Conservation (phyloP, 2,329 filamentous ascomycete genomes). For the Colletotrichum caudatum region DNA sequence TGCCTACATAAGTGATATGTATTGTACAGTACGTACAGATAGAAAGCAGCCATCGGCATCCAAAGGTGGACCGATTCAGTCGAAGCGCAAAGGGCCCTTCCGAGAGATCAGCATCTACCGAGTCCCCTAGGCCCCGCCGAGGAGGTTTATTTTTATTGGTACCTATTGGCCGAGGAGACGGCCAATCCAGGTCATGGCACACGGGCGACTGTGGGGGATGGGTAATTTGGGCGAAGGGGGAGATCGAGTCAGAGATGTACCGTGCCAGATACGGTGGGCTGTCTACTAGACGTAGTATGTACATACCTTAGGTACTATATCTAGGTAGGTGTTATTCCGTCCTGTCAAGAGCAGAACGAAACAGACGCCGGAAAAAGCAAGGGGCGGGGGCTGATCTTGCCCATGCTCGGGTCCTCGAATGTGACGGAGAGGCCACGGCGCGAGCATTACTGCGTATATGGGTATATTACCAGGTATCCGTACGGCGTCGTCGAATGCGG, state of each 20-base stretch:
- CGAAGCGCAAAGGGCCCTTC: conserved; percentile 24
- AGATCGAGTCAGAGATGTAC: background rate
- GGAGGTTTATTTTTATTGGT: conserved; percentile 38
- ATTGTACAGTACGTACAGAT: too few relatives aligned
- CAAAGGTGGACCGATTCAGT: conserved; percentile 31
- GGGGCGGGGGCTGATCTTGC: conserved; percentile 7
- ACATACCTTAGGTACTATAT: too few relatives aligned
- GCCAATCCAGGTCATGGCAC: conserved; percentile 24
- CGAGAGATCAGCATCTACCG: conserved; percentile 38
- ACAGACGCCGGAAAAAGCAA: conserved; percentile 4
- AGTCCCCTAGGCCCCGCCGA: conserved; percentile 28
- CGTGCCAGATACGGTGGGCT: background rate
- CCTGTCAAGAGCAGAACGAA: background rate
- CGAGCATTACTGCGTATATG: background rate
- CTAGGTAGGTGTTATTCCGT: too few relatives aligned
- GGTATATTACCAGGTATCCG: too few relatives aligned
- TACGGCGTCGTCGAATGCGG: conserved; percentile 11
- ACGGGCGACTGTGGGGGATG: conserved; percentile 30
- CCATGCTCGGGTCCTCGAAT: conserved; percentile 3
- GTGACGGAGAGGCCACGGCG: conserved; percentile 1
- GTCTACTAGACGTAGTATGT: background rate
- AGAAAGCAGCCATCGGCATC: conserved; percentile 10
- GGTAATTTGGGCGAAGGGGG: conserved; percentile 7
- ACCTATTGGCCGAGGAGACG: conserved; percentile 25
- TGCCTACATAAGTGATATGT: too few relatives aligned